phyloP scores from a whole-genome alignment of 805 yeast genomes.

The Kluyveromyces lactis region DNA sequence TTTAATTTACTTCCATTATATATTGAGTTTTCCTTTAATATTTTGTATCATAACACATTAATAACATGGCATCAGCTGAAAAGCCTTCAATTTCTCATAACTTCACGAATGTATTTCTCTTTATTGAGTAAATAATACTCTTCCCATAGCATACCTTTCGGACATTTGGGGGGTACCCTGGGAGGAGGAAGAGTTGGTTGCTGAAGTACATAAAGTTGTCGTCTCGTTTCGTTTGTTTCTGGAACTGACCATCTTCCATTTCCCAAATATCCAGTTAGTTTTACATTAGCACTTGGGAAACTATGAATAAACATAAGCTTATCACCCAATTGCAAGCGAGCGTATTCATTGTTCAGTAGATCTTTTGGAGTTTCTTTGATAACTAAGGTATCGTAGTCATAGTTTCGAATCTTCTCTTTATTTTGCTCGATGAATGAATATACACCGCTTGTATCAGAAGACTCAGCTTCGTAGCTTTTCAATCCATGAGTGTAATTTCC shows the following conservation, averaged over 20 bases:
- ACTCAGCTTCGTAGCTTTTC: background rate
- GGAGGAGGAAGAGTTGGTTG: slow-evolving; percentile 9
- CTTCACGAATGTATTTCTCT: slow-evolving; percentile 7
- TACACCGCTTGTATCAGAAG: background rate
- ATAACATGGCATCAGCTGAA: too few relatives aligned
- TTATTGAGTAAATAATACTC: slow-evolving; percentile 13
- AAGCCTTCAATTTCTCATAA: slow-evolving; percentile 2
- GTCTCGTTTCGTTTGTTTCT: background rate
- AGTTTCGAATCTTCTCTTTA: slow-evolving; percentile 4
- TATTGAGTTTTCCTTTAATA: background rate
- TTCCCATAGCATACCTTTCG: slow-evolving; percentile 17
- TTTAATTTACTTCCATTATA: background rate
- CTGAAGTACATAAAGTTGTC: background rate
- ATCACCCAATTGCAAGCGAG: background rate
- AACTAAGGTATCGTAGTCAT: slow-evolving; percentile 6
- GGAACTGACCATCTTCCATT: slow-evolving; percentile 13
- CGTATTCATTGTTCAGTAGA: slow-evolving; percentile 3
- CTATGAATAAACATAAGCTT: background rate
- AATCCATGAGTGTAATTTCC: background rate
- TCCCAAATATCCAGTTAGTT: slow-evolving; percentile 16
- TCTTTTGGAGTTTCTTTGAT: background rate
- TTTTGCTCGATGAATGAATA: slow-evolving; percentile 3
- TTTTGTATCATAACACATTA: background rate
- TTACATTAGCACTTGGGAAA: slow-evolving; percentile 10
- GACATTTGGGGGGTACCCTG: slow-evolving; percentile 18